Evolutionary conservation across 192 early-diverging fungal genomes (phyloP), one percentile per base, ranked within the genome.

Genomic region (Coemansia asiatica): DNA sequence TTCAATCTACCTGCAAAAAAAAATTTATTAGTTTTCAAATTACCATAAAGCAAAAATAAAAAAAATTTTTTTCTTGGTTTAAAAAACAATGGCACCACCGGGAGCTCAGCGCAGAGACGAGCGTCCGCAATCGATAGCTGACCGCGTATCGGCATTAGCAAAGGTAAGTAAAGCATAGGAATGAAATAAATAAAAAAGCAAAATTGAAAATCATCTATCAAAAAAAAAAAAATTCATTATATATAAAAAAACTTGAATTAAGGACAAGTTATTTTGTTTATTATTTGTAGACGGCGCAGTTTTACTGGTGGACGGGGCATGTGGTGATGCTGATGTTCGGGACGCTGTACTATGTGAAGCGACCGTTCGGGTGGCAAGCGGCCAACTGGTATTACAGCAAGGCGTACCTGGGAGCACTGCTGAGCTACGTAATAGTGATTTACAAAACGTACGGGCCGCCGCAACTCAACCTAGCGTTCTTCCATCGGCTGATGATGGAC

Each of bases 231-330:
- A n/a, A n/a, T n/a, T n/a, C n/a, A n/a, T n/a, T n/a, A n/a, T n/a
- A n/a, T n/a, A n/a, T n/a, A n/a, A n/a, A n/a, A n/a, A n/a, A n/a
- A n/a, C n/a, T n/a, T n/a, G n/a, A n/a, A n/a, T 59, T 15, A 19
- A 33, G 22, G 31, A 15, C 57, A 50, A 36, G 2, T 50, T 62
- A 13, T 46, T 5, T 35, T 48, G 16, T 23, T 46, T 25, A 31
- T 51, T 6, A 33, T 56, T 38, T 36, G 28, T 72, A 74, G 72
- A 74, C 68, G 22, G 78, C 73, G 26, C 72, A 81, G 67, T 81
- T 81, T 33, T 81, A 81, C 73, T 81, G 79, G 79, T 81, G 79
- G 79, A 38, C 69, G 2, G 79, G 79, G 21, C 79, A 81, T 56
- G 56, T 75, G 12, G 36, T 69, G 27, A 62, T 81, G 48, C 69